Evolutionary conservation across 768 basidiomycete species (phyloP), one percentile per base, ranked within the genome.

Genomic region (Boletus pseudopeckii): DNA sequence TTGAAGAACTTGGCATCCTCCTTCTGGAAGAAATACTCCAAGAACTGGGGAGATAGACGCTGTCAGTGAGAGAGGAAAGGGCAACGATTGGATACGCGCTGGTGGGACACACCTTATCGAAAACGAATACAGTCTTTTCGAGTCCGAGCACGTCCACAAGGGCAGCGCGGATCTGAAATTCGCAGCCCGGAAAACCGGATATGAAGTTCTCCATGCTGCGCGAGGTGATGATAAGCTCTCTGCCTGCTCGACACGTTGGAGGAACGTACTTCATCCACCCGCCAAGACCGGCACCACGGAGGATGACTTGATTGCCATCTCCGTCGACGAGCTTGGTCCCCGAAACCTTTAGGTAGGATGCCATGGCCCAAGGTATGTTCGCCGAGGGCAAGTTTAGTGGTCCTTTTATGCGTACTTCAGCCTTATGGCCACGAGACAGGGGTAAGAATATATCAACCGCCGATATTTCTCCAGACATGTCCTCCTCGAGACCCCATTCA

Each of bases 1-100:
- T 84, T 86, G 76, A 87, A 92, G 74, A 89, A 89, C 45, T 74
- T 72, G 17, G 88, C 88, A 61, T 91, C 91, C 34, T 75, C 75
- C 20, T 88, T 87, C 49, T 77, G 75, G 75, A 92, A 93, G 74
- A 92, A 92, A 65, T 90, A 84, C 66, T 91, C 86, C 13, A 92
- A 75, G 70, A 91, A 90, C 87, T 90, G 24, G 22, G 26, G 17
- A 36, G 22, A 34, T 18, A 24, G 14, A 18, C 7, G n/a, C 5
- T 9, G 10, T 58, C 30, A 45, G 53, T 7, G 30, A 30, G 15
- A 38, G 3, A 22, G 24, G 22, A 17, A 9, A 20, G 5, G 17
- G 28, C 2, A 20, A 28, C 4, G 28, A 48, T 50, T 40, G 17
- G 44, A 1, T 18, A 7, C 28, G 4, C 30, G 30, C 18, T 11